These are phyloP conservation scores for Barnettozyma sp. DNA, from an alignment of 805 yeast genomes.

Conservation along the genomic window DNA sequence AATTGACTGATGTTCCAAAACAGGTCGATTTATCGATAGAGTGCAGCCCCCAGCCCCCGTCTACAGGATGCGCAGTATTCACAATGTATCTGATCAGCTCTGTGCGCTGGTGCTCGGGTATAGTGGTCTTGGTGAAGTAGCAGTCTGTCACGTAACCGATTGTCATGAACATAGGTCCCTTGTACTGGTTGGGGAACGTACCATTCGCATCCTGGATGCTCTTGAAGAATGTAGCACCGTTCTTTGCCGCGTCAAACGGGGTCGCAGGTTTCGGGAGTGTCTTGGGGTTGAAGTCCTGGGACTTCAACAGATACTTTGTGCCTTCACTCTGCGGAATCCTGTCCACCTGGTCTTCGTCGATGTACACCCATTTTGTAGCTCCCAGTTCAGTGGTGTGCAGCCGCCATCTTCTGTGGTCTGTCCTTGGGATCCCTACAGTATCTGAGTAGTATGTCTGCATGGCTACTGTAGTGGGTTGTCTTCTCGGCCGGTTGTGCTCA, in stretches of 20 bases:
- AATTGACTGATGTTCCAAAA: constrained; percentile 88
- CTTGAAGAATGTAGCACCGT: constrained; percentile 67
- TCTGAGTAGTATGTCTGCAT: constrained; percentile 75
- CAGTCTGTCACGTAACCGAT: constrained; percentile 77
- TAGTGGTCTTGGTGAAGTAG: constrained; percentile 60
- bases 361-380: constrained; percentile 73
- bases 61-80: constrained; percentile 93
- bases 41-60: constrained; percentile 99
- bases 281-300: constrained; percentile 33
- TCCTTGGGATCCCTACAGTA: constrained; percentile 51
- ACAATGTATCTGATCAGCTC: constrained; percentile 83
- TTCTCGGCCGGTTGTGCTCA: no score
- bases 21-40: constrained; percentile 89
- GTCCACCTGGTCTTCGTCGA: constrained; percentile 32
- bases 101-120: constrained; percentile 54
- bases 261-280: constrained; percentile 30
- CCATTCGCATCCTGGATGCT: constrained; percentile 79
- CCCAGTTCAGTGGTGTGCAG: constrained; percentile 66
- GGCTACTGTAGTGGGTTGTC: no score
- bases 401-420: constrained; percentile 75
- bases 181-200: constrained; percentile 83
- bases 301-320: constrained; percentile 49
- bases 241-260: constrained; percentile 56
- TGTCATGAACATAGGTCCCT: constrained; percentile 97
- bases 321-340: constrained; percentile 45